Conservation (phyloP, 805 yeast genomes). For the Sugiyamaella americana region DNA sequence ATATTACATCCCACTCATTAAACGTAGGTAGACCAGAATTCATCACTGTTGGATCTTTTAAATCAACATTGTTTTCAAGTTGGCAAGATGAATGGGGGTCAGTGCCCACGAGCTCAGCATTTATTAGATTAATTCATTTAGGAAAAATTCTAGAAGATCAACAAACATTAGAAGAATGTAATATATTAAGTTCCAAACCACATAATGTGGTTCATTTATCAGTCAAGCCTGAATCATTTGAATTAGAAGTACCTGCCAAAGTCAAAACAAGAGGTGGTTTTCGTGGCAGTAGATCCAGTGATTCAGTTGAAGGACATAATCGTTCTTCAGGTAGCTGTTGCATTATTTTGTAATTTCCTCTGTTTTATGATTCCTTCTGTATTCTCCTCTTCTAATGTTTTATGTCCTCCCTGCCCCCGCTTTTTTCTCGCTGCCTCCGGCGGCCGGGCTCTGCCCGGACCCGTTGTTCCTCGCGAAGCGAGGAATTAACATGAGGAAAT, state of each 20-base stretch:
- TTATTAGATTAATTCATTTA: conserved; percentile 29
- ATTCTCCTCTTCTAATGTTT: too few species aligned
- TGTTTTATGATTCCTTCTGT: not conserved
- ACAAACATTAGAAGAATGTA: conserved; percentile 20
- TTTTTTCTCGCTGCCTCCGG: conserved; percentile 1
- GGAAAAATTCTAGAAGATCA: conserved; percentile 28
- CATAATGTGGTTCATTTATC: conserved; percentile 31
- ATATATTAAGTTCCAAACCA: conserved; percentile 12
- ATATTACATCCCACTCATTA: conserved; percentile 18
- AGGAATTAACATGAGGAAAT: too few species aligned
- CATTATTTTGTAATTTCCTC: conserved; percentile 9
- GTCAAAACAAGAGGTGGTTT: conserved; percentile 6
- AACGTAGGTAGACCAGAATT: conserved; percentile 16
- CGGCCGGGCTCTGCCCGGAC: not conserved
- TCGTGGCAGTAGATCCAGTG: not conserved
- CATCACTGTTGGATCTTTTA: conserved; percentile 19
- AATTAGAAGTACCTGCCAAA: conserved; percentile 16
- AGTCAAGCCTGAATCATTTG: conserved; percentile 28
- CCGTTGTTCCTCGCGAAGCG: not conserved
- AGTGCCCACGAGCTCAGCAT: conserved; percentile 15
- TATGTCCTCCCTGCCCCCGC: not conserved
- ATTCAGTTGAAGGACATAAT: conserved; percentile 1
- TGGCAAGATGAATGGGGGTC: conserved; percentile 26
- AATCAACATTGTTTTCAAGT: conserved; percentile 16
- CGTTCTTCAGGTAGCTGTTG: conserved; percentile 13